phyloP scores from a whole-genome alignment of 73 alveolate species.

The Tetrahymena borealis region DNA sequence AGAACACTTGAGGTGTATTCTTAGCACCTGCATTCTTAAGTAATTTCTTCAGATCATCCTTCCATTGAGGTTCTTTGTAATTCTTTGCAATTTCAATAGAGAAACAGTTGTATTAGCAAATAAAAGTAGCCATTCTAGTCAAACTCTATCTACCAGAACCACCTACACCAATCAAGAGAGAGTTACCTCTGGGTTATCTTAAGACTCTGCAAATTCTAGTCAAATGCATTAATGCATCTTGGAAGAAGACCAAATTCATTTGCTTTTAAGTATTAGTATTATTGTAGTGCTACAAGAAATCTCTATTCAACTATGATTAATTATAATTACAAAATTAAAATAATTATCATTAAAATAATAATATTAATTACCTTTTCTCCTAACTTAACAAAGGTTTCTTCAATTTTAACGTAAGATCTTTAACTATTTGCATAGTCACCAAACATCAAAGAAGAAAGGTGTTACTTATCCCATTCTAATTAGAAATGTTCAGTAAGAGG shows the following conservation, averaged over 20 bases:
- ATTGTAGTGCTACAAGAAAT: background rate
- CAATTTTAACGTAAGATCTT: slow-evolving; percentile 25
- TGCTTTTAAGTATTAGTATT: slow-evolving; percentile 45
- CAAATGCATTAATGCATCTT: slow-evolving; percentile 96
- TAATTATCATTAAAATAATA: background rate
- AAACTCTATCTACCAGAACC: slow-evolving; percentile 99
- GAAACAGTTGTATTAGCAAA: slow-evolving; percentile 83
- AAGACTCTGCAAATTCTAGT: slow-evolving; percentile 95
- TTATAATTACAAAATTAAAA: too few relatives aligned
- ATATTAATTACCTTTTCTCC: background rate
- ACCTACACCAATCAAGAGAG: slow-evolving; percentile 99
- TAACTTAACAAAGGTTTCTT: background rate
- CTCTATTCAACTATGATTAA: background rate
- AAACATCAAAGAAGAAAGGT: background rate
- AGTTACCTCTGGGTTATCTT: slow-evolving; percentile 98
- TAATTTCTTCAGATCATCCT: slow-evolving; percentile 94
- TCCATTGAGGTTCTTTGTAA: slow-evolving; percentile 95
- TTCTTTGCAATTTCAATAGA: slow-evolving; percentile 95
- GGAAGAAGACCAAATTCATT: slow-evolving; percentile 98
- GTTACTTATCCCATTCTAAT: slow-evolving; percentile 38
- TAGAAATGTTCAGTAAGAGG: slow-evolving; percentile 17
- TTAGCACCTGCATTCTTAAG: slow-evolving; percentile 87
- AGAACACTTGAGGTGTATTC: slow-evolving; percentile 82
- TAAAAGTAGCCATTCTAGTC: slow-evolving; percentile 87
- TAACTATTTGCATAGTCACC: slow-evolving; percentile 36